Base-by-base conservation (phyloP, 345 rosid genomes). In the Lepidium sativum region DNA sequence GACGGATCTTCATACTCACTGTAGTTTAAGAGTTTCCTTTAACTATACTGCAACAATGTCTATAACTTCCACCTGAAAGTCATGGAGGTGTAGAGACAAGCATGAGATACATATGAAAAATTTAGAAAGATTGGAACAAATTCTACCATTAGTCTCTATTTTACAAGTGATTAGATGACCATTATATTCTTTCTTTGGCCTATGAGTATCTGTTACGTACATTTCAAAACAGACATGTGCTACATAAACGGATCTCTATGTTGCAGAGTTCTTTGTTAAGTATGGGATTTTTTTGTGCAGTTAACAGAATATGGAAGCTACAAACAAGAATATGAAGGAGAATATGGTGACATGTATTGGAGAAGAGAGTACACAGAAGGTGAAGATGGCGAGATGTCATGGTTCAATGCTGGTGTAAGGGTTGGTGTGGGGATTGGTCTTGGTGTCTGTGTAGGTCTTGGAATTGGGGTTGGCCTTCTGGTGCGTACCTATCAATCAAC, bases 351-450 rank as follows among this genome's bases (percentile, higher is more conserved):
- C 74, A 69, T 84, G 83, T 83, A 85, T 80, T 75, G 90, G 95
- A 74, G 81, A 74, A 75, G 87, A 68, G 88, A 83, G 70, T 83
- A 75, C 61, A 63, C 80, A 58, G 96, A 86, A 9, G 75, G 79
- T 8, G 98, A 86, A 78, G 94, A 89, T 43, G 96, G 98, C 1
- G 96, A 89, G 70, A 85, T 92, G 51, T 84, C 96, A 1, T 94
- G 96, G 99, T 90, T 94, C 70, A 94, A 88, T 60, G 95, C 99
- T 0, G 99, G 99, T 34, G 97, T 92, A 25, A 79, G 97, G 43
- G 98, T 89, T 66, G 97, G 98, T 20, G 97, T 92, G 12, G 98
- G 99, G 23, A 88, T 94, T 29, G 97, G 99, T 15, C 99, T 92
- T 14, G 96, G 99, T 41, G 80, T 90, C 63, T 94, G 95, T 58